Evolutionary conservation across 768 basidiomycete species (phyloP), one percentile per base, ranked within the genome.

Genomic region (Xerocomus spinulosus): DNA sequence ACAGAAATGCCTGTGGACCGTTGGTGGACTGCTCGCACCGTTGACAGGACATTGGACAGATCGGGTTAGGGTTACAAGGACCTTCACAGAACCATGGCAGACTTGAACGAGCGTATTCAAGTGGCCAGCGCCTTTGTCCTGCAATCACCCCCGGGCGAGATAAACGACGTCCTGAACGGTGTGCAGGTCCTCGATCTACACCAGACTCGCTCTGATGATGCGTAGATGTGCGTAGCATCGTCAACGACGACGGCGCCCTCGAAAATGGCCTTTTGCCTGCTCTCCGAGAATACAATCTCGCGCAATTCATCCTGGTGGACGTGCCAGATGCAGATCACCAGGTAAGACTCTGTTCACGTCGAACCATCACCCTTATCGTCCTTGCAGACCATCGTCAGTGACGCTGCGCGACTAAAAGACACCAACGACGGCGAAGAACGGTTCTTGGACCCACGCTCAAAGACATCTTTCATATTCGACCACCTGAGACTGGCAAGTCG

Each of bases 111-210:
- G 60, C 81, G 84, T 24, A 81, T 90, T 38, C 72, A 81, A 59
- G 77, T 78, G 8, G 93, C 87, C 20, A 83, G 87, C 21, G 75
- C 74, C 26, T 89, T 96, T 59, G 73, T 98, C 25, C 75, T 90
- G 1, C 94, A 96, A 64, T 83, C 91, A 1, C 94, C 94, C 21
- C 94, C 94, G 1, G 94, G 94, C 37, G 89, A 98, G 73, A 92
- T 97, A 55, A 96, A 95, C 67, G 94, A 97, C 70, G 93, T 96
- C 15, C 74, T 97, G 45, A 90, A 90, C 59, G 92, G 92, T 90
- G 50, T 53, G 68, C 45, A 37, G 37, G n/a, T 40, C 51, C 36
- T 36, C 32, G 21, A 32, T 6, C 10, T 7, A 24, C 47, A 41
- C 43, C 34, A 38, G 30, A 40, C 49, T 40, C 52, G 48, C 52